phyloP scores from a whole-genome alignment of 1,284 basidiomycete species.

The Moesziomyces sp. region DNA sequence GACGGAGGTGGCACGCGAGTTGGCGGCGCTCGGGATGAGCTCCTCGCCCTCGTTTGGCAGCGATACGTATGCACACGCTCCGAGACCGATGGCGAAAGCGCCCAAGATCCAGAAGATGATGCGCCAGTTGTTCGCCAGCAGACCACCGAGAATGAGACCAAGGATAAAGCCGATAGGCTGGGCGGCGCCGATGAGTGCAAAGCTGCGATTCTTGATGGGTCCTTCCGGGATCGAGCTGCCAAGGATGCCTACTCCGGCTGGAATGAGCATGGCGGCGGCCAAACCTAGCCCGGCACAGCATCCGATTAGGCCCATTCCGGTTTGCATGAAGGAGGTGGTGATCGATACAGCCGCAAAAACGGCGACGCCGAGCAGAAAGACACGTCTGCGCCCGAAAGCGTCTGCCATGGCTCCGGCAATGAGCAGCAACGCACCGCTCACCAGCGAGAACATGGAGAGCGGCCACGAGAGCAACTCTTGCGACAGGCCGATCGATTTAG shows the following conservation, averaged over 20 bases:
- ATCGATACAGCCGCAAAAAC: constrained; percentile 65
- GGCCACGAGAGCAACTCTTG: constrained; percentile 75
- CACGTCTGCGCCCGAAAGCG: constrained; percentile 68
- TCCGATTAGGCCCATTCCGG: constrained; percentile 59
- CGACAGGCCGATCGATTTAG: constrained; percentile 52
- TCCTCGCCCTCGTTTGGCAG: constrained; percentile 69
- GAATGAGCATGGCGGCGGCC: constrained; percentile 44
- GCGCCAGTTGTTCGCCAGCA: constrained; percentile 74
- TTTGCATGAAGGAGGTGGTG: constrained; percentile 62
- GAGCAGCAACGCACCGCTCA: constrained; percentile 73
- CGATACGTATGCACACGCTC: constrained; percentile 69
- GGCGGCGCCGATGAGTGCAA: constrained; percentile 71
- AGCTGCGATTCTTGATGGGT: constrained; percentile 62
- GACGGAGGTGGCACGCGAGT: constrained; percentile 13
- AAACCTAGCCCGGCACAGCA: constrained; percentile 61
- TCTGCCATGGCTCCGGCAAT: constrained; percentile 70
- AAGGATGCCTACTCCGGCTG: constrained; percentile 63
- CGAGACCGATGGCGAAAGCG: constrained; percentile 72
- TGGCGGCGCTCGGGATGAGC: constrained; percentile 15
- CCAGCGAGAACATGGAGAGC: constrained; percentile 72
- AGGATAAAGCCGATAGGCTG: constrained; percentile 76
- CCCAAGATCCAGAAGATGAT: constrained; percentile 74
- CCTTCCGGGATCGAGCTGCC: constrained; percentile 64
- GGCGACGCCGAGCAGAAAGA: constrained; percentile 70
- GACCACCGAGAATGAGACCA: constrained; percentile 77